Conservation (phyloP, 1,284 basidiomycete species). For the Pholiota adiposa region DNA sequence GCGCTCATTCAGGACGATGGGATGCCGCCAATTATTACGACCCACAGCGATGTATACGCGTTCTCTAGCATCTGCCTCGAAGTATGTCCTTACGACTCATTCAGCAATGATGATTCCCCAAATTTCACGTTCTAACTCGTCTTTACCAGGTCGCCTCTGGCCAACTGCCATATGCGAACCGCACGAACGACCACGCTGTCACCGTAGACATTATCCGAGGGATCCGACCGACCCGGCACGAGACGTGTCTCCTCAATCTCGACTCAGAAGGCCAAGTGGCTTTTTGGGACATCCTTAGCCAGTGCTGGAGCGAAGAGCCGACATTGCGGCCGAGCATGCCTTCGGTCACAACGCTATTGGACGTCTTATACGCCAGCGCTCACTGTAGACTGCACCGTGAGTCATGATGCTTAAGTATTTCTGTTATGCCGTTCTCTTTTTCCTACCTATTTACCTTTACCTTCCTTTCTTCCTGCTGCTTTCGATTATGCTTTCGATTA, state of each 20-base stretch:
- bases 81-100: conserved; percentile 42
- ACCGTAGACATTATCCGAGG: conserved; percentile 56
- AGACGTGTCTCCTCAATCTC: conserved; percentile 29
- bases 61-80: conserved; percentile 62
- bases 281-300: conserved; percentile 45
- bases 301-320: conserved; percentile 46
- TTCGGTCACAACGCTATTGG: conserved; percentile 27
- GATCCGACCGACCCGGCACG: conserved; percentile 43
- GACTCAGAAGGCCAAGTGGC: conserved; percentile 26
- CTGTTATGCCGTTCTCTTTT: neutral
- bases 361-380: conserved; percentile 17
- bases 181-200: conserved; percentile 57
- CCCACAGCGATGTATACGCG: conserved; percentile 58
- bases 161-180: conserved; percentile 51
- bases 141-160: conserved; percentile 49
- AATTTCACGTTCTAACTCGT: neutral
- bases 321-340: conserved; percentile 35
- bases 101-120: neutral
- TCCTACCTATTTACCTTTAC: neutral
- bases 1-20: conserved; percentile 52
- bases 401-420: neutral
- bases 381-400: neutral
- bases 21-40: conserved; percentile 46
- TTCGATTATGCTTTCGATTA: neutral
- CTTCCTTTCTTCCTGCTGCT: neutral